phyloP scores from a whole-genome alignment of 2,329 filamentous ascomycete species.

The Diplocarpon mali region DNA sequence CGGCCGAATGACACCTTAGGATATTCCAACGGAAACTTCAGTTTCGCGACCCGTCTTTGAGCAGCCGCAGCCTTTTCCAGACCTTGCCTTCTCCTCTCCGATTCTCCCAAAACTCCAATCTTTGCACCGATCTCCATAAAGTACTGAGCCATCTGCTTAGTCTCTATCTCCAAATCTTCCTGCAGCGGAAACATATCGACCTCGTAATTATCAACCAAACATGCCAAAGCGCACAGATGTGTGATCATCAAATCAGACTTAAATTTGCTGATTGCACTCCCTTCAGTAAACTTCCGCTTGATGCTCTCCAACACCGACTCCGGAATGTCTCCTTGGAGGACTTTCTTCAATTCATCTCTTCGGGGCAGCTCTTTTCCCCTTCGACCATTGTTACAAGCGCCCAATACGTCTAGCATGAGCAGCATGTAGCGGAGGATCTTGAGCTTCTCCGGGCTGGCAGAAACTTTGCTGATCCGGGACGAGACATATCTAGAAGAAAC shows the following conservation, averaged over 20 bases:
- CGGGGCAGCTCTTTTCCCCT: slow-evolving; percentile 41
- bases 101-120: slow-evolving; percentile 37
- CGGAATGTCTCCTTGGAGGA: slow-evolving; percentile 42
- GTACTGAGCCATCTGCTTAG: slow-evolving; percentile 59
- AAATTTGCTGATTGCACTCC: slow-evolving; percentile 56
- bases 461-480: slow-evolving; percentile 40
- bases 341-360: slow-evolving; percentile 48
- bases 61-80: slow-evolving; percentile 49
- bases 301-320: slow-evolving; percentile 55
- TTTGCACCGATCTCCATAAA: slow-evolving; percentile 67
- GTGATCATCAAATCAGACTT: slow-evolving; percentile 62
- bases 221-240: slow-evolving; percentile 59
- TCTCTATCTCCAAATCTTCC: slow-evolving; percentile 61
- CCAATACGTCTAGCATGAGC: slow-evolving; percentile 44
- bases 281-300: slow-evolving; percentile 56
- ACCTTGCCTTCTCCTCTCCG: slow-evolving; percentile 38
- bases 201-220: slow-evolving; percentile 63
- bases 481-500: slow-evolving; percentile 55
- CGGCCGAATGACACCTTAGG: slow-evolving; percentile 43
- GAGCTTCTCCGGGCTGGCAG: slow-evolving; percentile 41
- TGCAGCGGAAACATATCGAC: slow-evolving; percentile 59
- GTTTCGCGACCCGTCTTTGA: slow-evolving; percentile 54
- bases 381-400: slow-evolving; percentile 35
- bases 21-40: slow-evolving; percentile 72
- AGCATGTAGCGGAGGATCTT: slow-evolving; percentile 50